Evolutionary conservation across 495 filamentous ascomycete species (phyloP).

Genomic region (Xylaria intraflava): DNA sequence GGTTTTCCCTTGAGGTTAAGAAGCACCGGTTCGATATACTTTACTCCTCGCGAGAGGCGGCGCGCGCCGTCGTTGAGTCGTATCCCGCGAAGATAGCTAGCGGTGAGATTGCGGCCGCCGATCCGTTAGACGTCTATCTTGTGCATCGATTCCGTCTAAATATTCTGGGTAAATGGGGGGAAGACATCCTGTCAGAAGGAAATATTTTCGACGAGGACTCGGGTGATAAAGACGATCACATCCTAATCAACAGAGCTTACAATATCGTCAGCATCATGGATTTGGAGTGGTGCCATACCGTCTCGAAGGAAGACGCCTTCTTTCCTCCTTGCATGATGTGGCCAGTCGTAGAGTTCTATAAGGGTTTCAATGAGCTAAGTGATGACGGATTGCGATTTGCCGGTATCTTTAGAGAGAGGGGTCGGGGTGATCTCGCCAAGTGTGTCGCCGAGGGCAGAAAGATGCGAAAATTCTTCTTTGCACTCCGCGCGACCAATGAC

Average conservation of each 20-base stretch:
- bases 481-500: neutral
- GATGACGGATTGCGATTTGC: slow-evolving; percentile 33
- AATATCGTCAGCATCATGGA: slow-evolving; percentile 43
- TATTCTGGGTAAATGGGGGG: slow-evolving; percentile 1
- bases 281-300: slow-evolving; percentile 40
- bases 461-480: slow-evolving; percentile 1
- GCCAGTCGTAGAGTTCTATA: slow-evolving; percentile 37
- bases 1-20: slow-evolving; percentile 34
- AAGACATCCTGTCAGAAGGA: slow-evolving; percentile 11
- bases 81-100: slow-evolving; percentile 18
- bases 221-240: slow-evolving; percentile 42
- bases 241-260: slow-evolving; percentile 38
- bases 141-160: slow-evolving; percentile 36
- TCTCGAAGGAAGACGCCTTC: slow-evolving; percentile 31
- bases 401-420: slow-evolving; percentile 26
- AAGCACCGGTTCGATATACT: slow-evolving; percentile 27
- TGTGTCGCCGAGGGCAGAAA: neutral
- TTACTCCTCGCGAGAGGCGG: slow-evolving; percentile 17
- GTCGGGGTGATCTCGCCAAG: slow-evolving; percentile 14
- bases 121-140: slow-evolving; percentile 31
- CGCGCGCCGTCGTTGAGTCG: slow-evolving; percentile 12
- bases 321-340: slow-evolving; percentile 38
- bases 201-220: slow-evolving; percentile 39
- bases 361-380: slow-evolving; percentile 27
- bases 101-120: slow-evolving; percentile 14